phyloP scores from a whole-genome alignment of 2,329 filamentous ascomycete genomes.

The Alternaria ventricosa region DNA sequence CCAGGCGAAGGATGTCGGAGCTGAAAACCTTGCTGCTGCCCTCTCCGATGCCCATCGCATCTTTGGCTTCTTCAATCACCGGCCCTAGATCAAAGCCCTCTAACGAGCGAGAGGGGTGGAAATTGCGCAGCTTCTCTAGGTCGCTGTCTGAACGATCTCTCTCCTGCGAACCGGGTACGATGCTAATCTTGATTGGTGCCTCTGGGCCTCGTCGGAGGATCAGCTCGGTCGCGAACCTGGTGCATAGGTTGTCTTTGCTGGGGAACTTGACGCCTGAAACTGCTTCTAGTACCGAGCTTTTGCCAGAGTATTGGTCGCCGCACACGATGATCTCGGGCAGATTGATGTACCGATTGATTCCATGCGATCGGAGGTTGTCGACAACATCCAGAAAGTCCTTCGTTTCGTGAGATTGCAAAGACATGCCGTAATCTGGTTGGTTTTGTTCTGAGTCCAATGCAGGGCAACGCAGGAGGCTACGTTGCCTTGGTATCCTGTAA shows the following conservation, averaged over 20 bases:
- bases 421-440: too few relatives aligned
- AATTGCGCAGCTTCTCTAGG: slow-evolving; percentile 6
- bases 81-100: slow-evolving; percentile 14
- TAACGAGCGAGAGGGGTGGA: slow-evolving; percentile 1
- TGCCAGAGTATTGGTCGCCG: slow-evolving; percentile 34
- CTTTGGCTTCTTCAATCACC: slow-evolving; percentile 57
- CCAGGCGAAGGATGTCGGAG: slow-evolving; percentile 33
- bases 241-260: slow-evolving; percentile 62
- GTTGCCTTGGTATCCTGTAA: too few relatives aligned
- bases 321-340: slow-evolving; percentile 46
- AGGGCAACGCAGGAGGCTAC: too few relatives aligned
- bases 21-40: slow-evolving; percentile 22
- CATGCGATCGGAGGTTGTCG: slow-evolving; percentile 55
- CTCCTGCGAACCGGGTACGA: slow-evolving; percentile 33
- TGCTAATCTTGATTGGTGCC: slow-evolving; percentile 52
- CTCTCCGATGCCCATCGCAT: slow-evolving; percentile 54
- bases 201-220: slow-evolving; percentile 55
- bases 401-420: too few relatives aligned
- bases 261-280: slow-evolving; percentile 64
- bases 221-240: slow-evolving; percentile 67
- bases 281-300: slow-evolving; percentile 39
- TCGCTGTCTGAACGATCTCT: slow-evolving; percentile 5
- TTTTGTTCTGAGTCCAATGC: too few relatives aligned
- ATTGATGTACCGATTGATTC: slow-evolving; percentile 45
- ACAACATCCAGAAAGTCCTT: slow-evolving; percentile 59